Evolutionary conservation across 2,329 filamentous ascomycete species (phyloP), one percentile per base, ranked within the genome.

Genomic region (Penicillium sp.): DNA sequence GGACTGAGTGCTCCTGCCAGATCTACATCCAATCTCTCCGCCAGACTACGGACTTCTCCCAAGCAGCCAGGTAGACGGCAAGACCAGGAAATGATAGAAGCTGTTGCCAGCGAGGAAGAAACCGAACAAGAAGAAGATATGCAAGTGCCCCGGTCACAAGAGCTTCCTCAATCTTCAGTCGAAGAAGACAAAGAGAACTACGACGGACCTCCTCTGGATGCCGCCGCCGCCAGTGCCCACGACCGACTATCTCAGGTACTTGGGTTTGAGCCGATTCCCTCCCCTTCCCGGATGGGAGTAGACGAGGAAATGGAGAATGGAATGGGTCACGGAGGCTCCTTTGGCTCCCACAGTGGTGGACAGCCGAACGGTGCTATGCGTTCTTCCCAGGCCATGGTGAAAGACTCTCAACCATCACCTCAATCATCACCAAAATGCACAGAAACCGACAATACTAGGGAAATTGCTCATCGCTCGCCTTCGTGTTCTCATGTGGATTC

Each of bases 161-260:
- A 63, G 5, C 43, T 49, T 19, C 56, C 52, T 21, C 56, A 62
- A 38, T 57, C 61, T 13, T 61, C 67, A 10, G 62, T 60, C 9
- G 72, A 74, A 34, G 73, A 75, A 50, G 68, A 75, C 52, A 75
- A 76, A 55, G 73, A 75, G 55, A 75, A 75, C 43, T 65, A 67
- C 47, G 59, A 67, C 26, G 63, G 60, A 37, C 57, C 56, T 19
- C 56, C 59, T 22, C 48, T 60, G 33, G 58, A 63, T 22, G 58
- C 65, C 4, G 57, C 65, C 9, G 60, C 66, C 3, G 57, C 61
- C 45, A 62, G 55, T 52, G 64, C 69, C 8, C 69, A 72, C 49
- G 63, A 65, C 47, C 65, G 68, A 4, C 61, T 71, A 39, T 72
- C 69, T 3, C 67, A 69, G 42, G 64, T 54, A 17, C 62, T 72